Evolutionary conservation across 2,329 filamentous ascomycete species (phyloP).

Genomic region (Didymella exigua): DNA sequence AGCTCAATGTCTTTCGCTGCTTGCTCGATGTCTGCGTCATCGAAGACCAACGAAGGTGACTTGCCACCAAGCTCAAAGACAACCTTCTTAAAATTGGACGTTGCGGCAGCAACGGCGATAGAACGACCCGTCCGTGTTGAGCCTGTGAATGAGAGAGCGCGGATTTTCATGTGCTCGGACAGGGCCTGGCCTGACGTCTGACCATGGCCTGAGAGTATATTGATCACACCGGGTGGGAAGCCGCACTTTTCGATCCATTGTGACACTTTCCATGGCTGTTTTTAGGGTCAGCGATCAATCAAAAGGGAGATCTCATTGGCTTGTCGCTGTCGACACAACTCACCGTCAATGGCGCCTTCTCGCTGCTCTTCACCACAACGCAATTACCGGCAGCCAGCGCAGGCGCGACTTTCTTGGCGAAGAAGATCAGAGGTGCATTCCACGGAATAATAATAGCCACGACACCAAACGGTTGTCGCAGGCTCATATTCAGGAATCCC

Average conservation of each 20-base stretch:
- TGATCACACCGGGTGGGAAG: constrained; percentile 79
- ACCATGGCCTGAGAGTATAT: constrained; percentile 78
- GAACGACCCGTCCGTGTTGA: constrained; percentile 85
- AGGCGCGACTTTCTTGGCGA: constrained; percentile 34
- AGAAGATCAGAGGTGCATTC: constrained; percentile 35
- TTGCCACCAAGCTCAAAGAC: constrained; percentile 86
- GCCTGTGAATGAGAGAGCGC: constrained; percentile 82
- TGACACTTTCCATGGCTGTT: constrained; percentile 74
- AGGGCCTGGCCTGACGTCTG: constrained; percentile 76
- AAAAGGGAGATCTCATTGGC: neutral
- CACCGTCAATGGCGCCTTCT: constrained; percentile 66
- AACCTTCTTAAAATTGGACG: constrained; percentile 82
- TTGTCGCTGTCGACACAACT: neutral
- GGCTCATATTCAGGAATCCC: constrained; percentile 64
- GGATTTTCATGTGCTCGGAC: constrained; percentile 78
- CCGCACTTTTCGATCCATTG: constrained; percentile 78
- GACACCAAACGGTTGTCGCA: constrained; percentile 78
- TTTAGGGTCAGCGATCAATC: neutral
- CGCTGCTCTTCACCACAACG: constrained; percentile 38
- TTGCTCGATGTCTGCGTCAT: constrained; percentile 78
- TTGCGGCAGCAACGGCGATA: constrained; percentile 72
- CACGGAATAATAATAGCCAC: constrained; percentile 79
- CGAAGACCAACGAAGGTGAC: constrained; percentile 80
- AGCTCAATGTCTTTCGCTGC: constrained; percentile 61
- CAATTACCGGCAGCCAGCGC: constrained; percentile 36